phyloP scores from a whole-genome alignment of 345 rosid genomes.

The Euclidium syriacum region DNA sequence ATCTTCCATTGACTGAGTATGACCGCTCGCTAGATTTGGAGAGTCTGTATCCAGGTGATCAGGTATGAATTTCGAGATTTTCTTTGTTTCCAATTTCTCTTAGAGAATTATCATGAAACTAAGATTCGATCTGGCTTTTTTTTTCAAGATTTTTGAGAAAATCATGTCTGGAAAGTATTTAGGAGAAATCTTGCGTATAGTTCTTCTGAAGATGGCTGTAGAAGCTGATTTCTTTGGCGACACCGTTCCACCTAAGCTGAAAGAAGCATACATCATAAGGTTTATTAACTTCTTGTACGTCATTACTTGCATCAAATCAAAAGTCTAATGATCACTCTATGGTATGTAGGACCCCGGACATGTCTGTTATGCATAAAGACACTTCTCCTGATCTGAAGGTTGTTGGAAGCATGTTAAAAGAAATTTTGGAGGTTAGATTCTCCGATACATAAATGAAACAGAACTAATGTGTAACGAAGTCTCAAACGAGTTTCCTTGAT shows the following conservation, averaged over 20 bases:
- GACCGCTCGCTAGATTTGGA: constrained; percentile 72
- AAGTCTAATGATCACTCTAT: background rate
- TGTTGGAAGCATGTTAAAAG: constrained; percentile 56
- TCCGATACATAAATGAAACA: too few relatives aligned
- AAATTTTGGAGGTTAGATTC: constrained; percentile 63
- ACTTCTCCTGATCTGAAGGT: constrained; percentile 63
- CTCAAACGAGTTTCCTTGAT: too few relatives aligned
- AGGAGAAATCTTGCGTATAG: constrained; percentile 90
- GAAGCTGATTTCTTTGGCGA: constrained; percentile 89
- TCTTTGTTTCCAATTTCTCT: background rate
- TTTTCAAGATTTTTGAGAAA: constrained; percentile 78
- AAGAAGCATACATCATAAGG: constrained; percentile 61
- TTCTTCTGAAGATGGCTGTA: constrained; percentile 74
- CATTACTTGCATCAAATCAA: background rate
- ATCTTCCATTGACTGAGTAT: constrained; percentile 75
- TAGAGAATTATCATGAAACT: too few relatives aligned
- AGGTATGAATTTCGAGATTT: constrained; percentile 46
- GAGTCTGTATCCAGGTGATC: constrained; percentile 92
- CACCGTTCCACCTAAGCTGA: constrained; percentile 62
- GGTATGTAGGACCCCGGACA: constrained; percentile 58
- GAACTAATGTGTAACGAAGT: too few relatives aligned
- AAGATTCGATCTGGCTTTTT: background rate
- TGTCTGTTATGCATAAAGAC: constrained; percentile 83
- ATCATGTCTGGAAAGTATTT: constrained; percentile 92
- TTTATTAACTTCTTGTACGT: constrained; percentile 10